These are phyloP conservation scores for Colletotrichum phormii DNA, from an alignment of 2,329 filamentous ascomycete species.

Conservation along the genomic window DNA sequence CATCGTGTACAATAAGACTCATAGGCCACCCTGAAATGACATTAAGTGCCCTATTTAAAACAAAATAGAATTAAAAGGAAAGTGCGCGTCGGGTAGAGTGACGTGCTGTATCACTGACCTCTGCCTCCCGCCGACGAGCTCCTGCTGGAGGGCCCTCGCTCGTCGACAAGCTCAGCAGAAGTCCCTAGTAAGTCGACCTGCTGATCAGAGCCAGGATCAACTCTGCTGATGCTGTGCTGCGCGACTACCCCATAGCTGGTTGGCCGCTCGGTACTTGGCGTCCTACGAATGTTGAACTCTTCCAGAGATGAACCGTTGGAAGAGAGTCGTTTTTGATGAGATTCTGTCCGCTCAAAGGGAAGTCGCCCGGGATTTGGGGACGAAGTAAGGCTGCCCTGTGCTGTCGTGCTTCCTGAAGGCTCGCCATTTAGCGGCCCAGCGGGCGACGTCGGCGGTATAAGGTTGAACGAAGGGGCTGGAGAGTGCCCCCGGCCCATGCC, in stretches of 20 bases:
- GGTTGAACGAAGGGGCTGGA: slow-evolving; percentile 50
- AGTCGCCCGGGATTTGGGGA: slow-evolving; percentile 44
- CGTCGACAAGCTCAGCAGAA: slow-evolving; percentile 68
- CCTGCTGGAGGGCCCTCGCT: slow-evolving; percentile 34
- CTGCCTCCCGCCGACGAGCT: slow-evolving; percentile 28
- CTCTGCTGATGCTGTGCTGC: slow-evolving; percentile 66
- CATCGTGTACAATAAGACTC: slow-evolving; percentile 16
- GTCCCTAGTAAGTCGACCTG: slow-evolving; percentile 62
- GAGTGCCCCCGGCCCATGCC: slow-evolving; percentile 48
- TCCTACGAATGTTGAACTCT: slow-evolving; percentile 54
- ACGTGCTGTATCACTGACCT: not conserved
- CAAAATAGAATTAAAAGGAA: not conserved
- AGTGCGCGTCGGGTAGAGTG: not conserved
- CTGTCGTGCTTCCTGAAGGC: not conserved
- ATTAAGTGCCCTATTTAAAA: not conserved
- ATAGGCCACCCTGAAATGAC: not conserved
- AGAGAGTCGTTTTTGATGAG: slow-evolving; percentile 61
- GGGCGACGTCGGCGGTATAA: slow-evolving; percentile 39
- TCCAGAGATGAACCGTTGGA: slow-evolving; percentile 61
- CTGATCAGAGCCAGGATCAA: slow-evolving; percentile 60
- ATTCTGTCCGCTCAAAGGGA: slow-evolving; percentile 69
- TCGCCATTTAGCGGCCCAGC: slow-evolving; percentile 29
- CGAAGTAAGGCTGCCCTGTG: slow-evolving; percentile 2
- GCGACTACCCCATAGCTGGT: slow-evolving; percentile 68
- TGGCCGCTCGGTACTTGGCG: slow-evolving; percentile 57